Evolutionary conservation across 2,329 filamentous ascomycete genomes (phyloP).

Genomic region (Sporothrix brunneoviolacea): DNA sequence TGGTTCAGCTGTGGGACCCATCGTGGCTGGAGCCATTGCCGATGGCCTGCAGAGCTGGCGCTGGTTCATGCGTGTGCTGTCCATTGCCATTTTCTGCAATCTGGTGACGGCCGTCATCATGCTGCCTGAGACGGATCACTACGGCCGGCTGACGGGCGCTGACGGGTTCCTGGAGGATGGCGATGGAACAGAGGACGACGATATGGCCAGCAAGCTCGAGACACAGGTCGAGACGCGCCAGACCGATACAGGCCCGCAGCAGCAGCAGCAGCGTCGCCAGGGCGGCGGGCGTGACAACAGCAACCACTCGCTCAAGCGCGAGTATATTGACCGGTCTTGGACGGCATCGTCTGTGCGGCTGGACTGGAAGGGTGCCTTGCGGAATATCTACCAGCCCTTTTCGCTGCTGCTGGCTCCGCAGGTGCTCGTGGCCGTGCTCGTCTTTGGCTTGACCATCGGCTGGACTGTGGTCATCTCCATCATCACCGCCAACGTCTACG

Average conservation of each 20-base stretch:
- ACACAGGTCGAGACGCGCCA: background rate
- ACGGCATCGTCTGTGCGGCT: background rate
- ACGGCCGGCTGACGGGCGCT: background rate
- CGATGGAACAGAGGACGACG: background rate
- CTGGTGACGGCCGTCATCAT: background rate
- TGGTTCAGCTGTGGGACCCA: background rate
- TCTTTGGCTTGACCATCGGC: background rate
- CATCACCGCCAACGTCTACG: background rate
- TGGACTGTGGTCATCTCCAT: background rate
- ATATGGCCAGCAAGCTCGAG: background rate
- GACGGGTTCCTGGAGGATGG: background rate
- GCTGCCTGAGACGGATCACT: background rate
- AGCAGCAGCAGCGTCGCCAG: background rate
- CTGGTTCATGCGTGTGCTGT: background rate
- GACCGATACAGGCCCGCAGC: background rate
- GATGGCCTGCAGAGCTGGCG: background rate
- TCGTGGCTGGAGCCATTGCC: background rate
- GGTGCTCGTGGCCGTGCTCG: background rate
- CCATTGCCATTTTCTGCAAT: background rate
- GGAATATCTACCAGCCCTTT: background rate
- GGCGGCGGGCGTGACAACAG: background rate
- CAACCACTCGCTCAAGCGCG: background rate
- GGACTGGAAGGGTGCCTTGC: background rate
- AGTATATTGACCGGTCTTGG: background rate
- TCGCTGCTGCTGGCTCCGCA: background rate